Conservation (phyloP, 2,329 filamentous ascomycete species). For the Harringtonia lauricola region DNA sequence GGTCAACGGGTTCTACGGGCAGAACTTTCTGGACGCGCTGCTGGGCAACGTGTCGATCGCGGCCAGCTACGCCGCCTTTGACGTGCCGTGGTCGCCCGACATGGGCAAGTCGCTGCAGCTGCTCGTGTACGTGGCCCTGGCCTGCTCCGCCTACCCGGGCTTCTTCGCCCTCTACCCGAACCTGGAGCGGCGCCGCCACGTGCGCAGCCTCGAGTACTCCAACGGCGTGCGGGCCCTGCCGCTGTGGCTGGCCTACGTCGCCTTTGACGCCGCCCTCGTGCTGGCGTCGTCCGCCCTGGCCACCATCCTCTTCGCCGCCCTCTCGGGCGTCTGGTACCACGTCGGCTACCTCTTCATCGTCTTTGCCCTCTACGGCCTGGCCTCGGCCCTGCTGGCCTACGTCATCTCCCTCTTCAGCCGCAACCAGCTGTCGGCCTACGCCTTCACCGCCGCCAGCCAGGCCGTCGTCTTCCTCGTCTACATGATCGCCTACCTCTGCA, state of each 20-base stretch:
- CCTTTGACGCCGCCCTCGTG: slow-evolving; percentile 71
- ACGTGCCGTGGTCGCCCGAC: slow-evolving; percentile 56
- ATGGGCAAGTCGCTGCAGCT: slow-evolving; percentile 68
- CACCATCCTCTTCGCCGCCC: slow-evolving; percentile 56
- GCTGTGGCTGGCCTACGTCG: slow-evolving; percentile 73
- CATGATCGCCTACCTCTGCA: slow-evolving; percentile 58
- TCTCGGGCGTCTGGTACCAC: slow-evolving; percentile 61
- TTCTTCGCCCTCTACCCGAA: slow-evolving; percentile 87
- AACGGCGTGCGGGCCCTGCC: slow-evolving; percentile 78
- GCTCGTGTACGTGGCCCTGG: slow-evolving; percentile 71
- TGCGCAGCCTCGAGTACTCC: slow-evolving; percentile 79
- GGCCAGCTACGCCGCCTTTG: slow-evolving; percentile 65
- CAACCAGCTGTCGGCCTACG: slow-evolving; percentile 75
- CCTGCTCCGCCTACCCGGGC: slow-evolving; percentile 66
- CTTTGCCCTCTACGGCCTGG: slow-evolving; percentile 69
- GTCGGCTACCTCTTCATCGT: slow-evolving; percentile 74
- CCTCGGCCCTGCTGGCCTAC: slow-evolving; percentile 67
- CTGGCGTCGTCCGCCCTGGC: slow-evolving; percentile 54
- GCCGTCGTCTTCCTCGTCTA: slow-evolving; percentile 62
- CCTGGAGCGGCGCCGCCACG: slow-evolving; percentile 66
- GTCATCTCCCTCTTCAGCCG: slow-evolving; percentile 68
- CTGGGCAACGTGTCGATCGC: slow-evolving; percentile 58
- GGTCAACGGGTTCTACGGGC: slow-evolving; percentile 46
- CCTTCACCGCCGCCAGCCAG: slow-evolving; percentile 68
- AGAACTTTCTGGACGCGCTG: slow-evolving; percentile 56